Conservation (phyloP, 2,329 filamentous ascomycete species). For the Pestalotiopsis sp. region DNA sequence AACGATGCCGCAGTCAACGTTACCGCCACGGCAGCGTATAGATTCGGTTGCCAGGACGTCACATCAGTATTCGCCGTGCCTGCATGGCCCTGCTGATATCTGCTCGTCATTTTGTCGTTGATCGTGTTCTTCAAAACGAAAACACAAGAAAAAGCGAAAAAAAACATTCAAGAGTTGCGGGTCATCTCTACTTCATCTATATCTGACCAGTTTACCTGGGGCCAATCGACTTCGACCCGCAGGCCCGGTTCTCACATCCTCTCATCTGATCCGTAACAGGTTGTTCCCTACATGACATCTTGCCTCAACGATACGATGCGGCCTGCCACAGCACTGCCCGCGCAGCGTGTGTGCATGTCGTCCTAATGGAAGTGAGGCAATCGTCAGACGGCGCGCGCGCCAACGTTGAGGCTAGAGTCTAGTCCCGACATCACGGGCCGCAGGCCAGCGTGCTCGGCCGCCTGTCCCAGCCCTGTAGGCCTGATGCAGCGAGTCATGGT, state of each 20-base stretch:
- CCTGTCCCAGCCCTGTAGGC: neutral
- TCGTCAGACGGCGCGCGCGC: neutral
- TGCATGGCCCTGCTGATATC: neutral
- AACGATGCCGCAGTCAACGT: conserved; percentile 1
- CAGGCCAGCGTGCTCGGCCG: neutral
- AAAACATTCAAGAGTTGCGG: neutral
- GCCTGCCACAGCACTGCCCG: neutral
- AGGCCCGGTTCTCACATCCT: neutral
- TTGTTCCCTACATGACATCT: neutral
- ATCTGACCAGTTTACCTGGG: neutral
- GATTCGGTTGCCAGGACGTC: neutral
- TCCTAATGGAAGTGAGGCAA: neutral
- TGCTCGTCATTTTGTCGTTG: neutral
- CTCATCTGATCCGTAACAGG: neutral
- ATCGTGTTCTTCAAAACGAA: neutral
- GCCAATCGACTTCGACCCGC: neutral
- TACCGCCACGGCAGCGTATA: conserved; percentile 3
- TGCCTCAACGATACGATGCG: neutral
- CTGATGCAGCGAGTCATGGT: neutral
- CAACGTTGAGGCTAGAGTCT: neutral
- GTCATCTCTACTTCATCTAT: neutral
- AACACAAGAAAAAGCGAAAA: neutral
- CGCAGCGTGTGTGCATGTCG: neutral
- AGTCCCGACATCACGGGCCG: neutral
- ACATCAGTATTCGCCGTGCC: neutral